Base-by-base conservation (phyloP, 2,329 filamentous ascomycete genomes). In the Leptographium wingfieldii region DNA sequence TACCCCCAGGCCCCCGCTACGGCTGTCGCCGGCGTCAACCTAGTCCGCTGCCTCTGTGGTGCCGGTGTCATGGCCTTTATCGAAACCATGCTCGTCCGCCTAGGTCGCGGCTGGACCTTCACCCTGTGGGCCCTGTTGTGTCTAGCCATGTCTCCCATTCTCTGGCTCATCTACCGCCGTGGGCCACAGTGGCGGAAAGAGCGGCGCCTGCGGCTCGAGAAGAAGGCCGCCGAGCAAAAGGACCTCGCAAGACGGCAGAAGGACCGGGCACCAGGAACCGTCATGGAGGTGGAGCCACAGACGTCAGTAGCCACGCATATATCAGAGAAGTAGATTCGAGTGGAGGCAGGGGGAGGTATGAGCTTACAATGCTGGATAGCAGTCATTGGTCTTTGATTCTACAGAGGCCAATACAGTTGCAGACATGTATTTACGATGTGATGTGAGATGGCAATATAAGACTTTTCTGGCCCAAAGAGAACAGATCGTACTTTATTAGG, bases 31-130 rank as follows among this genome's bases (percentile, higher is more conserved):
- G 80, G 83, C 0, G 84, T 84, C 63, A 87, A 87, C 63, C 70
- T 88, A 3, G 76, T 81, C 5, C 73, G 84, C n/a, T 87, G 84
- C 67, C 69, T 83, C 22, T 70, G 83, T 51, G 83, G 82, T 29
- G 85, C 84, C 0, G 77, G 73, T 1, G 79, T 78, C 3, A 83
- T 82, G 27, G 81, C 80, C 0, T 73, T 83, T 10, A 80, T 87
- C 48, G 77, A 83, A 57, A 72, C 76, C 57, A 81, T 87, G 75
- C 77, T 86, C 33, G 63, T 71, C 7, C 71, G 69, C 0, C 77
- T 86, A 72, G 84, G 84, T 4, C 69, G 77, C 33, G 84, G 83
- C 0, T 86, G 83, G 82, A 79, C 77, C n/a, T 85, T 80, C 61
- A 84, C 81, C 0, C 77, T 85, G 55, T 74, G 84, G 59, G 77